Base-by-base conservation (phyloP, 208 protist genomes). In the Herpetomonas muscarum region DNA sequence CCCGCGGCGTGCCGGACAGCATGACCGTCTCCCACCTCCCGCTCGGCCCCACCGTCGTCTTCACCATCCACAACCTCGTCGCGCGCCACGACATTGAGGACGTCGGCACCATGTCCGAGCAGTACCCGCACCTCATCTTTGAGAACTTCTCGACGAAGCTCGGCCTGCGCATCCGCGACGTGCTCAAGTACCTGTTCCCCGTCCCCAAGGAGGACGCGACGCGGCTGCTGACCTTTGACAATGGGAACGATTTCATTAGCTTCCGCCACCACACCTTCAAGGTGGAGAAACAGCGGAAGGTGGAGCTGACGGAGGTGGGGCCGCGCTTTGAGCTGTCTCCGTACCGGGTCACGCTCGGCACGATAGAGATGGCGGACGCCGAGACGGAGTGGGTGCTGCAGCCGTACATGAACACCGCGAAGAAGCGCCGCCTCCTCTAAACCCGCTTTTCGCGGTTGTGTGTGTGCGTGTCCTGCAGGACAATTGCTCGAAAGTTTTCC, bases 51-150 rank as follows among this genome's bases (percentile, higher is more conserved):
- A 99, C 98, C 7, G 97, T 98, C 21, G 98, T 98, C 71, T 99
- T 99, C 77, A 91, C 86, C 7, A 85, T 99, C 37, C 81, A 82
- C 48, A 99, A 99, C 71, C 76, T 97, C 1, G 94, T 99, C 3
- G 85, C 98, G 44, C 87, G 98, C 12, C 97, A 99, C 76, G 98
- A 99, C 47, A 94, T 99, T 55, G 70, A 87, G 24, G 73, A 85
- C 28, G 78, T 88, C 9, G 87, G 83, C 26, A 82, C 78, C 39
- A 88, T 99, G 68, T 97, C 92, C 3, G 87, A 99, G 77, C 87
- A 92, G 65, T 98, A 93, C 60, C 98, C 98, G 28, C 98, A 99
- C 64, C 88, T 99, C 30, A 96, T 99, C 45, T 99, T 99, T 73
- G 85, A 99, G 56, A 97, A 98, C 62, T 99, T 99, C 62, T 87